Evolutionary conservation across 352 stramenopile species (phyloP), one percentile per base, ranked within the genome.

Genomic region (Blastocystis sp.): DNA sequence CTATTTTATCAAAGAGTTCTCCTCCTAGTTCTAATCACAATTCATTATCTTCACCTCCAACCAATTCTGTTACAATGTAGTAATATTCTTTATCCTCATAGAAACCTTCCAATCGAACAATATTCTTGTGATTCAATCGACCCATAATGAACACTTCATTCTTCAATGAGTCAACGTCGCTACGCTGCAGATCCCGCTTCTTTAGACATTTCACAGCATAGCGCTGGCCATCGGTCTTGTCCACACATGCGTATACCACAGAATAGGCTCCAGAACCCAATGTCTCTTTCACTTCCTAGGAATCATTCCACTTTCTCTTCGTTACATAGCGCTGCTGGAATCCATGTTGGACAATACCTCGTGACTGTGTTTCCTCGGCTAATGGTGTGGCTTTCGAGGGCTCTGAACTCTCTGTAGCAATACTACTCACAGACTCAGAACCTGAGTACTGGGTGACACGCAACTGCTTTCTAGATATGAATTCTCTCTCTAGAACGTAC

Each of bases 1-100:
- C 93, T 7, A 98, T 92, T 46, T 94, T 91, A 78, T 98, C 94
- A 90, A 98, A 98, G 0, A 98, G 90, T 86, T 98, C 95, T 7
- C 95, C 93, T 54, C 93, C 93, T 77, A 56, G 0, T 0, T 29
- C 11, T 77, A 42, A 77, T 29, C 5, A 0, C 6, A 6, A 0
- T 19, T 5, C 6, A 2, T 1, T 35, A 24, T 49, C 1, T 7
- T 94, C 94, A 39, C 95, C 95, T 46, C 93, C 93, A 91, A 97
- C 97, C 69, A 96, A 94, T 90, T 99, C 95, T 46, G 97, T 97
- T 1, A 98, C 94, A 65, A 99, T 91, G 90, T 98, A 98, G 90
- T 97, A 98, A 88, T 96, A 92, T 61, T 97, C 94, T 1, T 92
- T 90, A 59, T 96, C 93, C 12, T 95, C 92, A 89, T 96, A 97